Conservation (phyloP, 176 grass and related monocot genomes). For the Oropetium thomaeum region DNA sequence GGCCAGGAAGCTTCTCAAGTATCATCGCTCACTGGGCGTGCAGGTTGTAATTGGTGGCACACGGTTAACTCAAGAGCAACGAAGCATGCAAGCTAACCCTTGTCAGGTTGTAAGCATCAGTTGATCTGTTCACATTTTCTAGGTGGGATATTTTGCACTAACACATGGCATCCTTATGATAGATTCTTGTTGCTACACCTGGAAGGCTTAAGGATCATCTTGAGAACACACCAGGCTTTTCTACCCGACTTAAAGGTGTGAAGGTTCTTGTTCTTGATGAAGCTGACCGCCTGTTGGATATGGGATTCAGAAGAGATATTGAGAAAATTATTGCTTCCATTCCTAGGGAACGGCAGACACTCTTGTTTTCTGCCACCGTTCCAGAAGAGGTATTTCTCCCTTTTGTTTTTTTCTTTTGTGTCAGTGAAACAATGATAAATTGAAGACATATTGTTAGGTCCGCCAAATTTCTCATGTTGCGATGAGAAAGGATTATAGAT, state of each 20-base stretch:
- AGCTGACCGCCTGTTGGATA: constrained; percentile 93
- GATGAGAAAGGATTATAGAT: constrained; percentile 79
- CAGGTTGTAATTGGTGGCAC: constrained; percentile 97
- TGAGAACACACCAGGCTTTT: constrained; percentile 87
- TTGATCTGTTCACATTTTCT: constrained; percentile 21
- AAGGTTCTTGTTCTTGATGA: constrained; percentile 98
- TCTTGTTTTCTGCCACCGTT: constrained; percentile 95
- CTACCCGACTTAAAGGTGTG: constrained; percentile 65
- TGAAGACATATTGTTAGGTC: constrained; percentile 50
- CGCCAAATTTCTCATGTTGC: constrained; percentile 84
- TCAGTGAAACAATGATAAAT: constrained; percentile 28
- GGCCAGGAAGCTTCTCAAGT: constrained; percentile 91
- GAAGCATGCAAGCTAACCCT: constrained; percentile 71
- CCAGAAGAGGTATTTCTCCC: constrained; percentile 56
- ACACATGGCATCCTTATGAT: constrained; percentile 19
- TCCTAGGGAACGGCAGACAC: constrained; percentile 90
- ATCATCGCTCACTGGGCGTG: constrained; percentile 65
- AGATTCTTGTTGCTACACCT: constrained; percentile 97
- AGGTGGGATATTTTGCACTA: constrained; percentile 6
- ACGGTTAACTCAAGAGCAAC: constrained; percentile 69
- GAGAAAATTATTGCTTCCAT: constrained; percentile 85
- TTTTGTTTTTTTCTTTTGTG: neutral
- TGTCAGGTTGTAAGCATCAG: constrained; percentile 72
- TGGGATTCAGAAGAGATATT: constrained; percentile 96
- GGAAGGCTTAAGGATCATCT: constrained; percentile 94